Base-by-base conservation (phyloP, 306 rosid species). In the Trifolium fragiferum region DNA sequence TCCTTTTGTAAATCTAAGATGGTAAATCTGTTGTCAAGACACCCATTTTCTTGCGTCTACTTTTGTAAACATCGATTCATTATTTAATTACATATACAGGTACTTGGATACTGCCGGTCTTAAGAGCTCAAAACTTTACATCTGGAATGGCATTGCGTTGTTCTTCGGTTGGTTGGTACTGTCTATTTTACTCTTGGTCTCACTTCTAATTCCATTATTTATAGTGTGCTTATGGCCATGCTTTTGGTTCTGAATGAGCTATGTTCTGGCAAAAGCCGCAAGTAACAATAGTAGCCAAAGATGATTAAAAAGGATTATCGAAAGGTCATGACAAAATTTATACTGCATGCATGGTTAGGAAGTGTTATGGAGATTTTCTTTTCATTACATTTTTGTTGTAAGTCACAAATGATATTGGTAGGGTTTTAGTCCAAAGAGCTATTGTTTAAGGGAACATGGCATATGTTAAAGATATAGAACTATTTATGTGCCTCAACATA, bases 141-240 rank as follows among this genome's bases (percentile, higher is more conserved):
- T 85, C 55, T 79, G 64, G 84, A 93, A 91, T 82, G 98, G 98
- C 2, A 14, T 89, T 72, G 96, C 89, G 7, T 77, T 93, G 87
- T 93, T 93, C 90, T 73, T 91, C 6, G 97, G 98, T 83, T 93
- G 98, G 98, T 80, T 93, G 98, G 98, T 93, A 93, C 74, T 68
- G 87, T 81, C 81, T 55, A 55, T 72, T 68, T 78, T 69, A 73
- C 87, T 78, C 76, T 41, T 76, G 66, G 10, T 53, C 67, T 68
- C 65, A 35, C 16, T 66, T 82, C 44, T 67, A 65, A 50, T 79
- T 73, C 32, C 55, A 46, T 51, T 68, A 11, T 62, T 51, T 68
- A 11, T 66, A 66, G 80, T 70, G 21, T 64, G 63, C 55, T 51
- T 60, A 19, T 84, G 70, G 68, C n/a, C 62, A 27, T 73, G 49